Percentiles rank a stretch among this genome's conserved stretches.
phyloP scores from a whole-genome alignment of 441 rosid species.

The Corymbia calophylla region DNA sequence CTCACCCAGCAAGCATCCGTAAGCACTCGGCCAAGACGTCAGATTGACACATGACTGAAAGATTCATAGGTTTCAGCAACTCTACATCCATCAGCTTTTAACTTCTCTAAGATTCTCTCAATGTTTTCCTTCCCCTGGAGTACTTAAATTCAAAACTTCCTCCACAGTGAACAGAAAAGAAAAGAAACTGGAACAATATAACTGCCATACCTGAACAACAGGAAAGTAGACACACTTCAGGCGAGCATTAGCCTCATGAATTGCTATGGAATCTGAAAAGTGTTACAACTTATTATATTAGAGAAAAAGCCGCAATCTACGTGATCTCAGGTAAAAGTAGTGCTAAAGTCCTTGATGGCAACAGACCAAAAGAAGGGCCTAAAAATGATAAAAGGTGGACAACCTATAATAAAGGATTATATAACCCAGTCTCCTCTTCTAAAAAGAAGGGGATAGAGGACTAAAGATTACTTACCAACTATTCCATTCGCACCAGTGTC shows the following conservation, averaged over 20 bases:
- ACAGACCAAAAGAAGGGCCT: neutral
- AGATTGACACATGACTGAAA: constrained; percentile 47
- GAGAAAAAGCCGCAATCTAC: neutral
- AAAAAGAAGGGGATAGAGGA: neutral
- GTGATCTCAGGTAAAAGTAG: fast-evolving
- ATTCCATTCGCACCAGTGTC: neutral
- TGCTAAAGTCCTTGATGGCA: neutral
- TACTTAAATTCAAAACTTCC: neutral
- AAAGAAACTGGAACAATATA: neutral
- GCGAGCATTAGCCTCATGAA: neutral
- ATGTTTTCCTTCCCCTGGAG: constrained; percentile 60
- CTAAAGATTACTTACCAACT: constrained; percentile 5
- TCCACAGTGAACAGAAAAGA: neutral
- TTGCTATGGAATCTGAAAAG: constrained; percentile 22
- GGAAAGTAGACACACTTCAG: too few species aligned
- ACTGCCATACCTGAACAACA: constrained; percentile 28
- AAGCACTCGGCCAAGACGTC: constrained; percentile 72
- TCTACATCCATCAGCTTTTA: constrained; percentile 28
- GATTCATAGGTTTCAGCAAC: constrained; percentile 34
- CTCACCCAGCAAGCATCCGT: constrained; percentile 81
- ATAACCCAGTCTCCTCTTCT: too few species aligned
- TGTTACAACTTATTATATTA: neutral
- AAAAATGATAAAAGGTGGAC: neutral
- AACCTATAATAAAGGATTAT: too few species aligned
- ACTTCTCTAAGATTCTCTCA: constrained; percentile 36